Conservation (phyloP, 257 asterid genomes). For the Solanum paucissectum region DNA sequence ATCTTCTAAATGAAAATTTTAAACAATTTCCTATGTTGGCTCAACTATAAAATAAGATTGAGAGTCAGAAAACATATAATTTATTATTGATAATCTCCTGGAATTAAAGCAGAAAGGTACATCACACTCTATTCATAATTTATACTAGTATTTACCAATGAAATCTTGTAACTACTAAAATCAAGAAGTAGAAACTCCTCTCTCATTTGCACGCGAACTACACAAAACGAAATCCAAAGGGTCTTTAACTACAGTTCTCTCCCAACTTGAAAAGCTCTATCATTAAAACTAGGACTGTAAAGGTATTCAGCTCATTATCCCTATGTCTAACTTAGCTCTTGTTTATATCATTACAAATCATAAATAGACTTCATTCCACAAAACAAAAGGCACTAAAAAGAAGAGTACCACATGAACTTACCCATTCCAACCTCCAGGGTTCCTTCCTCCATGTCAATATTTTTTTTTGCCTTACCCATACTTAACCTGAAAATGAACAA, state of each 20-base stretch:
- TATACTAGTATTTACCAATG: background rate
- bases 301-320: background rate
- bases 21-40: background rate
- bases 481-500: conserved; percentile 6
- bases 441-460: conserved; percentile 65
- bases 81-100: background rate
- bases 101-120: background rate
- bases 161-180: background rate
- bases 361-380: background rate
- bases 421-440: conserved; percentile 92
- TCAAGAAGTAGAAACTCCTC: background rate
- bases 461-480: conserved; percentile 56
- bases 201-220: background rate
- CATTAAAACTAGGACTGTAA: background rate
- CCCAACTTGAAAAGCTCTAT: background rate
- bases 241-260: background rate
- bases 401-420: conserved; percentile 14
- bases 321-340: background rate
- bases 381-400: background rate
- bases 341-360: background rate
- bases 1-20: background rate
- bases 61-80: background rate
- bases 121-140: background rate
- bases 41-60: background rate
- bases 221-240: background rate